These are phyloP conservation scores for Fusarium sp. DNA, from an alignment of 2,329 filamentous ascomycete species.

Conservation along the genomic window DNA sequence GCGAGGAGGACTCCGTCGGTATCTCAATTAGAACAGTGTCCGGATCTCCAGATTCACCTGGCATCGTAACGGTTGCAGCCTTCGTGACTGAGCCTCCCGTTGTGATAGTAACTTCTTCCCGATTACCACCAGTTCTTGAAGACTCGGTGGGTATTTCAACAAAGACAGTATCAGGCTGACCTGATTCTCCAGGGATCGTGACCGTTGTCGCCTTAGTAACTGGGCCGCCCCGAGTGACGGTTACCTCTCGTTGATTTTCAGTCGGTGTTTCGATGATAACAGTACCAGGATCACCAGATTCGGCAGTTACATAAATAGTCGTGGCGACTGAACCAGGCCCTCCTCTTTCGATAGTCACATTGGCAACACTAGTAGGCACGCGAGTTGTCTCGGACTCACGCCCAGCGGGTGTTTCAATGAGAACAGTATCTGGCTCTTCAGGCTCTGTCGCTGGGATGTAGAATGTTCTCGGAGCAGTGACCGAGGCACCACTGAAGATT, in stretches of 20 bases:
- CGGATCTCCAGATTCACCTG: too few species aligned
- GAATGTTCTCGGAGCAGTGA: constrained; percentile 2
- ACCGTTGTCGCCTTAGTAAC: background rate
- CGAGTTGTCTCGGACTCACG: background rate
- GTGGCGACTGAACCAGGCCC: constrained; percentile 3
- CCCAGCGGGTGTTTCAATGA: constrained; percentile 15
- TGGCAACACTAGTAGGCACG: background rate
- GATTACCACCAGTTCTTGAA: background rate
- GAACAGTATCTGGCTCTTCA: constrained; percentile 11
- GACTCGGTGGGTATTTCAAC: background rate
- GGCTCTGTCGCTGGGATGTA: constrained; percentile 16
- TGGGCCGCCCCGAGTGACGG: background rate
- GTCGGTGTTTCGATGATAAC: constrained; percentile 1
- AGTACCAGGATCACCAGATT: constrained; percentile 1
- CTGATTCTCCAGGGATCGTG: background rate
- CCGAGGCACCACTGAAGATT: constrained; percentile 13
- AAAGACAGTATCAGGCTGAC: background rate
- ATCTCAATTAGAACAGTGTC: background rate
- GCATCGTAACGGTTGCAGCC: too few species aligned
- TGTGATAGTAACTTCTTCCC: background rate
- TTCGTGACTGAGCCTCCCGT: background rate
- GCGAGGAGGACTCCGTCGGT: too few species aligned
- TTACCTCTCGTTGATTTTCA: rapidly evolving
- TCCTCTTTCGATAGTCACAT: constrained; percentile 13
- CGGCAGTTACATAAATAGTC: constrained; percentile 1